phyloP scores from a whole-genome alignment of 2,329 filamentous ascomycete genomes.

The Aspergillus nomiae region DNA sequence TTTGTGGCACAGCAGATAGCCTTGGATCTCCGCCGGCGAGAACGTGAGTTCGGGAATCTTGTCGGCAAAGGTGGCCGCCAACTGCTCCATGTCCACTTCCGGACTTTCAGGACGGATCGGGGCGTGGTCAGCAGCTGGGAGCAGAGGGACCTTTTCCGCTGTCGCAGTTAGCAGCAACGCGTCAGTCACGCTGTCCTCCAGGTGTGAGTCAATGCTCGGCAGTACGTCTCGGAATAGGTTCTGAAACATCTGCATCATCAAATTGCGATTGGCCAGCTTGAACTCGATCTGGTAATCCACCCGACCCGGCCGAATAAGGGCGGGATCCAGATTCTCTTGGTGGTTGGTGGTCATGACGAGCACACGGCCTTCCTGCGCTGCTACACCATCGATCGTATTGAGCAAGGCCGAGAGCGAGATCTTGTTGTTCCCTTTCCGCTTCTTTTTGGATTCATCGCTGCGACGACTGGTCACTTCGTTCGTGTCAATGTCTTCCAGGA shows the following conservation, averaged over 20 bases:
- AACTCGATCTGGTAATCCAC: slow-evolving; percentile 9
- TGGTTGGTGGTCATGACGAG: slow-evolving; percentile 13
- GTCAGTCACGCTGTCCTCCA: neutral
- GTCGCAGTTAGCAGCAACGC: neutral
- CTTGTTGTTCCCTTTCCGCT: slow-evolving; percentile 4
- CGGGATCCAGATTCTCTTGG: slow-evolving; percentile 4
- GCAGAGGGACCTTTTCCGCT: neutral
- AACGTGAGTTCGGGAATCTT: slow-evolving; percentile 50
- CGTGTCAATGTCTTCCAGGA: slow-evolving; percentile 68
- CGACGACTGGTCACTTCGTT: slow-evolving; percentile 8
- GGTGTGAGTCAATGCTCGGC: neutral
- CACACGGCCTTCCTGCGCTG: slow-evolving; percentile 9
- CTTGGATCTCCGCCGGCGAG: slow-evolving; percentile 57
- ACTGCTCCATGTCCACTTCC: slow-evolving; percentile 32
- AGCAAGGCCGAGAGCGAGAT: slow-evolving; percentile 7
- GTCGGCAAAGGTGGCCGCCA: slow-evolving; percentile 50
- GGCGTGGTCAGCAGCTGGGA: neutral
- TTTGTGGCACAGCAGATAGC: slow-evolving; percentile 53
- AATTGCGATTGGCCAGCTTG: slow-evolving; percentile 7
- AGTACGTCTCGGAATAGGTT: slow-evolving; percentile 3
- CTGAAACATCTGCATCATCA: slow-evolving; percentile 9
- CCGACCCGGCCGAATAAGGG: slow-evolving; percentile 7
- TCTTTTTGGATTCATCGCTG: neutral
- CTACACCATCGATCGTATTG: slow-evolving; percentile 7
- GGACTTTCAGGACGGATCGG: neutral